Percentiles rank a stretch among this genome's conserved stretches.
These are phyloP conservation scores for Cercospora sp. DNA, from an alignment of 2,329 filamentous ascomycete species.

Conservation along the genomic window DNA sequence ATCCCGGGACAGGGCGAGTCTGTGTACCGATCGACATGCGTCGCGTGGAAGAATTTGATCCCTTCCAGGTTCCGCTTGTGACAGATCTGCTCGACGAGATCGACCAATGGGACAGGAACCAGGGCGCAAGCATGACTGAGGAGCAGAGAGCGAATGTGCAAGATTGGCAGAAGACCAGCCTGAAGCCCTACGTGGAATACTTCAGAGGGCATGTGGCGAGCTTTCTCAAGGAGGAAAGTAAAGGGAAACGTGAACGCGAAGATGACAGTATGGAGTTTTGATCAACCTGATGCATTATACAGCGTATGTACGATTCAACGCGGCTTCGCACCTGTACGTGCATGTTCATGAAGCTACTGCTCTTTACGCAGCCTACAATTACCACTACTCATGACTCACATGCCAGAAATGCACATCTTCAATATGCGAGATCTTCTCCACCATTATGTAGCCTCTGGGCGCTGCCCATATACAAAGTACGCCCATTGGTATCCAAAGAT, in stretches of 20 bases:
- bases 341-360: not conserved
- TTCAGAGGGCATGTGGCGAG: conserved; percentile 79
- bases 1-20: conserved; percentile 88
- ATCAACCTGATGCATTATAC: conserved; percentile 22
- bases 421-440: not conserved
- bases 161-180: conserved; percentile 96
- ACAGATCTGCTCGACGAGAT: conserved; percentile 80
- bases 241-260: conserved; percentile 57
- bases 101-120: conserved; percentile 68
- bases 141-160: conserved; percentile 56
- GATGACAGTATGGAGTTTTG: conserved; percentile 67
- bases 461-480: conserved; percentile 24
- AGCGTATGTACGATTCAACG: not conserved
- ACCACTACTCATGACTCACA: not conserved
- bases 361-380: not conserved
- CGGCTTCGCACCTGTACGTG: not conserved
- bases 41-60: conserved; percentile 79
- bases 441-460: not conserved
- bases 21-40: conserved; percentile 89
- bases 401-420: not conserved
- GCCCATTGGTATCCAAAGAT: conserved; percentile 21
- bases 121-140: conserved; percentile 46
- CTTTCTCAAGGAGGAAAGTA: conserved; percentile 72
- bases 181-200: conserved; percentile 89
- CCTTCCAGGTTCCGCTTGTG: conserved; percentile 84